Evolutionary conservation across 768 basidiomycete species (phyloP).

Genomic region (Psilocybe subaeruginosa): DNA sequence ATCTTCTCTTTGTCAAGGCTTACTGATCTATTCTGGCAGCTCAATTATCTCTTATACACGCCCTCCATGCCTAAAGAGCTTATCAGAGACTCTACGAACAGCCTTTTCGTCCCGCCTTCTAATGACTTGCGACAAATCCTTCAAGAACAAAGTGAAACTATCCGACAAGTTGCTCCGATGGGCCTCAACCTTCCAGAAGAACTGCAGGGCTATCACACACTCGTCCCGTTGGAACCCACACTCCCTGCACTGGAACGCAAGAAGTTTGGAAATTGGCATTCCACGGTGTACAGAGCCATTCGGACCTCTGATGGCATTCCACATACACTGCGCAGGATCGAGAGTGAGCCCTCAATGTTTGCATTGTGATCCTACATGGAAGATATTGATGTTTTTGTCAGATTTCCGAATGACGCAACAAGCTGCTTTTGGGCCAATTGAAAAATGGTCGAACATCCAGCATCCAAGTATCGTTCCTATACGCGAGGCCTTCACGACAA

Average conservation of each 20-base stretch:
- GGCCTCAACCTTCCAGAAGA: conserved; percentile 79
- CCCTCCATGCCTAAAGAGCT: conserved; percentile 62
- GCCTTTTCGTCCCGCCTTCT: conserved; percentile 72
- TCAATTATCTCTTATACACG: conserved; percentile 94
- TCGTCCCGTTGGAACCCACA: conserved; percentile 75
- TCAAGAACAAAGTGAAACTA: conserved; percentile 65
- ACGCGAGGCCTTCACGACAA: conserved; percentile 93
- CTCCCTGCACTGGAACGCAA: conserved; percentile 55
- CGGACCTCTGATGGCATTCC: conserved; percentile 75
- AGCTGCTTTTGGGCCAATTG: conserved; percentile 79
- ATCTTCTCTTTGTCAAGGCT: neutral
- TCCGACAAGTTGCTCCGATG: conserved; percentile 50
- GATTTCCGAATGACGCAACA: conserved; percentile 86
- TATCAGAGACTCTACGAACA: conserved; percentile 42
- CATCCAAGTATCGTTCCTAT: conserved; percentile 88
- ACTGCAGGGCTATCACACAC: conserved; percentile 87
- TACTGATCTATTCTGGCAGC: conserved; percentile 41
- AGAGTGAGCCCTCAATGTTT: conserved; percentile 58
- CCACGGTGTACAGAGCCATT: conserved; percentile 82
- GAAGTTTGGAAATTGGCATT: conserved; percentile 84
- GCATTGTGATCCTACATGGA: neutral
- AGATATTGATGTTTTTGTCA: conserved; percentile 30
- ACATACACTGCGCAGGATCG: conserved; percentile 82
- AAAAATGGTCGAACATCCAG: conserved; percentile 80
- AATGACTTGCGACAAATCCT: conserved; percentile 44